Conservation (phyloP, 805 yeast species). For the Candida multigemmis region DNA sequence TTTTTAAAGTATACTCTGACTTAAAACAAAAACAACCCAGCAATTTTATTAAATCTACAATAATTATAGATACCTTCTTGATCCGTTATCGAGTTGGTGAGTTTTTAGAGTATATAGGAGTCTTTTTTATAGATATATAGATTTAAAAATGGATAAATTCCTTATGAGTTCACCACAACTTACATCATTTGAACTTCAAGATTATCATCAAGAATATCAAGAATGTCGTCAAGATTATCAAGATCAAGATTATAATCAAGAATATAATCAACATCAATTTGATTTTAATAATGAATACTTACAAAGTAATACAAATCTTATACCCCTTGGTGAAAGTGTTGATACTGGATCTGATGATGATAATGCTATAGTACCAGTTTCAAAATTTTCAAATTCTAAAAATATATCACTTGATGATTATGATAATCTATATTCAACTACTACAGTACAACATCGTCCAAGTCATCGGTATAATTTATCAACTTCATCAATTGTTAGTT, state of each 20-base stretch:
- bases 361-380: slow-evolving; percentile 6
- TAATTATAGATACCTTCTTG: too few species aligned
- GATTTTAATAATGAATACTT: background rate
- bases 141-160: slow-evolving; percentile 22
- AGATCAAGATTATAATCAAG: slow-evolving; percentile 1
- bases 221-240: slow-evolving; percentile 2
- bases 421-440: slow-evolving; percentile 2
- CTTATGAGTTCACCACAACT: slow-evolving; percentile 26
- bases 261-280: background rate
- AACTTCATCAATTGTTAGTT: slow-evolving; percentile 14
- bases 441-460: slow-evolving; percentile 5
- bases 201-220: background rate
- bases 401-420: slow-evolving; percentile 12
- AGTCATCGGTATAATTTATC: slow-evolving; percentile 11
- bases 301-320: slow-evolving; percentile 1
- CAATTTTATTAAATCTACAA: too few species aligned
- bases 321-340: too few species aligned
- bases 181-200: background rate
- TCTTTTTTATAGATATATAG: background rate
- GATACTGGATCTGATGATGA: slow-evolving; percentile 2
- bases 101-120: too few species aligned
- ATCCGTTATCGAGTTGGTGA: too few species aligned
- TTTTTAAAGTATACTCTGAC: too few species aligned
- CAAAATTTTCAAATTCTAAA: slow-evolving; percentile 12
- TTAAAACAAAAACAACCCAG: too few species aligned